Percentiles rank a stretch among this genome's conserved stretches.
Conservation (phyloP, 495 filamentous ascomycete genomes). For the Penicillium alfredii region DNA sequence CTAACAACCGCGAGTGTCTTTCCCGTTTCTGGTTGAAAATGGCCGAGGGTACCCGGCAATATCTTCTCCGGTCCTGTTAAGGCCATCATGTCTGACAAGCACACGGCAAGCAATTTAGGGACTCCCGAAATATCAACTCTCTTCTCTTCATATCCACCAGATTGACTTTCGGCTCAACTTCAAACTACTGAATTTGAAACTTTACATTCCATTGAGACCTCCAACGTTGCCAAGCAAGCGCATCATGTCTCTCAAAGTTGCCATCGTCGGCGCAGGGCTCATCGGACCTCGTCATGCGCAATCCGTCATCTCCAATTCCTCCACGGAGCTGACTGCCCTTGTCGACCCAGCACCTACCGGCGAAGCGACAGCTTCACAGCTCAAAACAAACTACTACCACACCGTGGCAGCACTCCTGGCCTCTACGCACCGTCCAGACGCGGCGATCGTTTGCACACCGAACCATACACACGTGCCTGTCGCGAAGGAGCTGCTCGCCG, state of each 20-base stretch:
- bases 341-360: slow-evolving; percentile 44
- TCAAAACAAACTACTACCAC: slow-evolving; percentile 28
- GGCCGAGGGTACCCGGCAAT: not conserved
- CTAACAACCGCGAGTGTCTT: too few species aligned
- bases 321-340: slow-evolving; percentile 43
- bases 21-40: too few species aligned
- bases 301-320: slow-evolving; percentile 41
- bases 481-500: slow-evolving; percentile 42
- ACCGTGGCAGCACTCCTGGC: slow-evolving; percentile 39
- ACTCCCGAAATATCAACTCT: too few species aligned
- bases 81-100: too few species aligned
- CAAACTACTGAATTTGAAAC: too few species aligned
- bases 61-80: not conserved
- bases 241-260: slow-evolving; percentile 35
- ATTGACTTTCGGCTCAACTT: not conserved
- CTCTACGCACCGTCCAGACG: slow-evolving; percentile 37
- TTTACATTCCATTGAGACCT: too few species aligned
- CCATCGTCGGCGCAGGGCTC: slow-evolving; percentile 50
- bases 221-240: too few species aligned
- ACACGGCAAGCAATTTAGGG: too few species aligned
- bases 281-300: slow-evolving; percentile 54
- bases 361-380: slow-evolving; percentile 16
- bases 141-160: too few species aligned
- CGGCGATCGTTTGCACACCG: slow-evolving; percentile 55
- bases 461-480: slow-evolving; percentile 52